A percentile compares a stretch with the other conserved stretches of the same genome.
Evolutionary conservation across 306 rosid genomes (phyloP).

Genomic region (Lathyrus sativus): DNA sequence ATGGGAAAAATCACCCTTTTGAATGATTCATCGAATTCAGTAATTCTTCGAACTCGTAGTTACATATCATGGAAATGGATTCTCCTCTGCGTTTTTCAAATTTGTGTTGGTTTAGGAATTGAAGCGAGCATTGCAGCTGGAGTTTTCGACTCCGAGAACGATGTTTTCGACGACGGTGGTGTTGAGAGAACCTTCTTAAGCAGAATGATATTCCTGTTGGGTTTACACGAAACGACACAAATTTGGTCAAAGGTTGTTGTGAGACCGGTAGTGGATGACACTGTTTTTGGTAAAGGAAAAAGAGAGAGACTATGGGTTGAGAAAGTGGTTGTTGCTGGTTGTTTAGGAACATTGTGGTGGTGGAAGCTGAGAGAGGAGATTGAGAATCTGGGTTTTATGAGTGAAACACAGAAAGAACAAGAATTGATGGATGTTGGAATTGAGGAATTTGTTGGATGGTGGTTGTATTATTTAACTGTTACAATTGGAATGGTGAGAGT

Average conservation of each 20-base stretch:
- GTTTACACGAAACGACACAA: conserved; percentile 74
- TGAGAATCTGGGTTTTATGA: conserved; percentile 64
- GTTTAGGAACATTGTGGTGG: conserved; percentile 77
- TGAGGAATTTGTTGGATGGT: conserved; percentile 71
- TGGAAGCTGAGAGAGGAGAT: conserved; percentile 83
- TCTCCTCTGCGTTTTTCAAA: conserved; percentile 65
- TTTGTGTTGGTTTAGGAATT: conserved; percentile 69
- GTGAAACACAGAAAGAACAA: conserved; percentile 50
- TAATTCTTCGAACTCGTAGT: conserved; percentile 41
- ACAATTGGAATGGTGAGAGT: conserved; percentile 75
- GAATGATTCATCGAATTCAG: conserved; percentile 9
- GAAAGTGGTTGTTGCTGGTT: conserved; percentile 54
- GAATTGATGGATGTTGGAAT: conserved; percentile 49
- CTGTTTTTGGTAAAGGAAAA: conserved; percentile 54
- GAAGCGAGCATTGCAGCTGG: conserved; percentile 55
- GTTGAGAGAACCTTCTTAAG: conserved; percentile 49
- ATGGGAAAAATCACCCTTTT: conserved; percentile 50
- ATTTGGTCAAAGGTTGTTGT: conserved; percentile 77
- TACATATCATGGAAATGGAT: conserved; percentile 76
- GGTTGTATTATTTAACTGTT: conserved; percentile 77
- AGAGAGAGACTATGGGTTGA: conserved; percentile 63
- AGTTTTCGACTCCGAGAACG: conserved; percentile 32
- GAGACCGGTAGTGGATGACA: conserved; percentile 89
- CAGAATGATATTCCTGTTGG: conserved; percentile 65
- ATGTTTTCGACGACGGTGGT: conserved; percentile 1